Percentiles rank a stretch among this genome's conserved stretches.
These are phyloP conservation scores for Polytolypa hystricis DNA, from an alignment of 2,329 filamentous ascomycete species.

Conservation along the genomic window DNA sequence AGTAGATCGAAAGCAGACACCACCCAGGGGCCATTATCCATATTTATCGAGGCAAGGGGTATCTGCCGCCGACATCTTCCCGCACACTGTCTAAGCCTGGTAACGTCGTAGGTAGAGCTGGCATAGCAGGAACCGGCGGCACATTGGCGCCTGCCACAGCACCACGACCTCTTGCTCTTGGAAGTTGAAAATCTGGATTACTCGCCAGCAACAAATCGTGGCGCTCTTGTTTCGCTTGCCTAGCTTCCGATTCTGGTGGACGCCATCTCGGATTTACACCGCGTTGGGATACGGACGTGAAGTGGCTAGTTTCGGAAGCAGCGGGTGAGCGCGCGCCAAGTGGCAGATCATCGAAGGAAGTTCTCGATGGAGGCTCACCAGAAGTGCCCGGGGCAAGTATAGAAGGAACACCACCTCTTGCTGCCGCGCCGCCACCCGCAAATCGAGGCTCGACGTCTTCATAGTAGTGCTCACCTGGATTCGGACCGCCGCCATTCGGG, in stretches of 20 bases:
- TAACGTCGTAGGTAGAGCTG: conserved; percentile 12
- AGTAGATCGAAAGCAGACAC: no score
- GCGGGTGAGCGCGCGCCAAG: conserved; percentile 58
- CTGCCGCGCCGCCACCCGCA: conserved; percentile 38
- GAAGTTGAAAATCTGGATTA: conserved; percentile 79
- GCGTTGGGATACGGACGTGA: conserved; percentile 82
- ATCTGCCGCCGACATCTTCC: conserved; percentile 5
- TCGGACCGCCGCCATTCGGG: conserved; percentile 20
- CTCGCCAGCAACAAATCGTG: conserved; percentile 64
- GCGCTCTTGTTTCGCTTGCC: conserved; percentile 42
- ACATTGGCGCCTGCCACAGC: conserved; percentile 10
- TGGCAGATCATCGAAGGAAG: conserved; percentile 53
- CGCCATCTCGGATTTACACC: conserved; percentile 81
- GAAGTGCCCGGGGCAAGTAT: conserved; percentile 28
- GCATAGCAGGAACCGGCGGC: conserved; percentile 4
- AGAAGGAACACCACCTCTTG: conserved; percentile 22
- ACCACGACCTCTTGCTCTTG: conserved; percentile 24
- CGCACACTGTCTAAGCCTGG: neutral
- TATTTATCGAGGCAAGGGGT: conserved; percentile 5
- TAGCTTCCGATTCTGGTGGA: conserved; percentile 33
- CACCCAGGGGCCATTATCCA: no score
- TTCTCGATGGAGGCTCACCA: conserved; percentile 32
- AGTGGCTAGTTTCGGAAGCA: conserved; percentile 69
- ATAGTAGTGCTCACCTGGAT: conserved; percentile 55
- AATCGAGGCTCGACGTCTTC: conserved; percentile 91